Percentiles rank a stretch among this genome's conserved stretches.
Evolutionary conservation across 2,329 filamentous ascomycete species (phyloP).

Genomic region (Fonsecaea multimorphosa): DNA sequence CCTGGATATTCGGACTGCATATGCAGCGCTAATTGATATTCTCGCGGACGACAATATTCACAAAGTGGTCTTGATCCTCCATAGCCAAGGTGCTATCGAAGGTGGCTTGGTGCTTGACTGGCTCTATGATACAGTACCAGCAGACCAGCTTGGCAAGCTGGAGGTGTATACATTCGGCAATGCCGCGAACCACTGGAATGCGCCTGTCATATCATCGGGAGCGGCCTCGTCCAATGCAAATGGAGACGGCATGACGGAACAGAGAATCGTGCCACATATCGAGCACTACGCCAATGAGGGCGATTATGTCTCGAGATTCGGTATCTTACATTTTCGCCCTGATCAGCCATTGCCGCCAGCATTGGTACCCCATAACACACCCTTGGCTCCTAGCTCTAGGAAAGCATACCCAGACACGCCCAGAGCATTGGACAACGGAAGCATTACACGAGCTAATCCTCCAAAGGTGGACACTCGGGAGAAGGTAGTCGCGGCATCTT

Average conservation of each 20-base stretch:
- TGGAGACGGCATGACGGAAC: slow-evolving; percentile 39
- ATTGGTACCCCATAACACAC: background rate
- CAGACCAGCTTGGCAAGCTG: slow-evolving; percentile 69
- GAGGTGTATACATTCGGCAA: slow-evolving; percentile 80
- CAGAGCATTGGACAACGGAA: background rate
- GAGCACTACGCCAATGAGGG: slow-evolving; percentile 79
- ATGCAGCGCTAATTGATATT: slow-evolving; percentile 67
- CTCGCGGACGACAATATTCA: slow-evolving; percentile 67
- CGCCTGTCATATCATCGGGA: slow-evolving; percentile 59
- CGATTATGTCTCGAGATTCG: slow-evolving; percentile 77
- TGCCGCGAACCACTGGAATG: slow-evolving; percentile 82
- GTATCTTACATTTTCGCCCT: slow-evolving; percentile 64
- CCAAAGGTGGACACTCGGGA: background rate
- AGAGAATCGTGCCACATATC: slow-evolving; percentile 68
- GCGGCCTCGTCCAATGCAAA: slow-evolving; percentile 1
- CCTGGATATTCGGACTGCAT: slow-evolving; percentile 63
- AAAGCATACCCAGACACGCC: background rate
- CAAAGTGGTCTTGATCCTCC: slow-evolving; percentile 75
- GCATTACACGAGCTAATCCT: background rate
- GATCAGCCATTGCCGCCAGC: slow-evolving; percentile 7
- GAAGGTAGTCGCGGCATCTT: background rate
- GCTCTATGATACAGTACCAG: slow-evolving; percentile 73
- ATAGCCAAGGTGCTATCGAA: slow-evolving; percentile 79
- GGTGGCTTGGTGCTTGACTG: slow-evolving; percentile 76
- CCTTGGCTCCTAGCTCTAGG: background rate